These are phyloP conservation scores for Phytopythium vexans DNA, from an alignment of 352 stramenopile genomes.

Conservation along the genomic window DNA sequence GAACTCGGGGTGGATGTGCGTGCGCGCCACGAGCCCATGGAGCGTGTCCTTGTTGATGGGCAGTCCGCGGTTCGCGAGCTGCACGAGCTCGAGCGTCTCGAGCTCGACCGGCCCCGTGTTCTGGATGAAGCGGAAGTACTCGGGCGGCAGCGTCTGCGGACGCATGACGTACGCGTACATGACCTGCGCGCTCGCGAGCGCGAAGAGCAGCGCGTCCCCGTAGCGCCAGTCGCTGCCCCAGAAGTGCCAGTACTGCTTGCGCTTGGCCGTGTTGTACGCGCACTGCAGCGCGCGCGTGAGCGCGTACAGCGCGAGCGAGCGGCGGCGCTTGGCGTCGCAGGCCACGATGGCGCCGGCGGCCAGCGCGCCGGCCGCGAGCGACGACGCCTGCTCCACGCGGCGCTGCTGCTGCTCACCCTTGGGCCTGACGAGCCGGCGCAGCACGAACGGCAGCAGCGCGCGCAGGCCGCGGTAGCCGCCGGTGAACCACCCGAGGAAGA, in stretches of 20 bases:
- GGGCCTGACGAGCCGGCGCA: constrained; percentile 24
- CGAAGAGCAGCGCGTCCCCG: constrained; percentile 79
- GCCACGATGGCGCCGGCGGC: constrained; percentile 62
- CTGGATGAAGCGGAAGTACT: constrained; percentile 86
- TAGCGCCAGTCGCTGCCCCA: constrained; percentile 85
- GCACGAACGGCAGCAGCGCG: constrained; percentile 46
- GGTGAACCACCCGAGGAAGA: constrained; percentile 86
- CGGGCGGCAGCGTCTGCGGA: constrained; percentile 55
- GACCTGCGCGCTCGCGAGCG: constrained; percentile 69
- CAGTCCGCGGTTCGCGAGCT: constrained; percentile 48
- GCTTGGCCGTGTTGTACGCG: constrained; percentile 84
- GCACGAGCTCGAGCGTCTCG: constrained; percentile 66
- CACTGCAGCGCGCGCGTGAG: constrained; percentile 80
- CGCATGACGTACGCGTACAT: constrained; percentile 88
- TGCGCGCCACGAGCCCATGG: constrained; percentile 40
- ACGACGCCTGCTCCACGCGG: constrained; percentile 42
- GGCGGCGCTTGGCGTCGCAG: constrained; percentile 61
- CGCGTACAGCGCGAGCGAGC: constrained; percentile 80
- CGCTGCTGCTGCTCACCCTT: constrained; percentile 11
- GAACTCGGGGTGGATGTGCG: constrained; percentile 25
- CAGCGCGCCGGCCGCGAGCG: constrained; percentile 53
- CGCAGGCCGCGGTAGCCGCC: constrained; percentile 66
- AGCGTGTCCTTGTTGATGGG: constrained; percentile 38
- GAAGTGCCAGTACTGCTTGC: constrained; percentile 80
- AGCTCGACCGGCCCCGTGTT: constrained; percentile 59